phyloP scores from a whole-genome alignment of 164 flowering plant species.

The Magnolia kwangsiensis region DNA sequence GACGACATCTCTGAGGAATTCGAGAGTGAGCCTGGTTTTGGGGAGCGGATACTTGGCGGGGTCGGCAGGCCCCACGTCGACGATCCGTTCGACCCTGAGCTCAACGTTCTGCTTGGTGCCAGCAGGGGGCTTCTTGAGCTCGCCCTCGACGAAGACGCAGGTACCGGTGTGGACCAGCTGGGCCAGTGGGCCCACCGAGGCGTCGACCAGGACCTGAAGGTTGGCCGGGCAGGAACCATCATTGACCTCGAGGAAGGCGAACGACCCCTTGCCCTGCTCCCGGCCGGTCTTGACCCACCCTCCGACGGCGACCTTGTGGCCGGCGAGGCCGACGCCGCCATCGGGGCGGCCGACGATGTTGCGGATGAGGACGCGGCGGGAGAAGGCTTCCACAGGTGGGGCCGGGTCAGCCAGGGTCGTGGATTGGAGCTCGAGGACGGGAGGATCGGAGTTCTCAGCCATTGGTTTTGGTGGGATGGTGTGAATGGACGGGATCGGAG shows the following conservation, averaged over 20 bases:
- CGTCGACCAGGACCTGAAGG: slow-evolving; percentile 79
- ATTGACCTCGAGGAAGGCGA: slow-evolving; percentile 81
- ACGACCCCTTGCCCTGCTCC: slow-evolving; percentile 75
- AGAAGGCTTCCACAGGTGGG: slow-evolving; percentile 20
- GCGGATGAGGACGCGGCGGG: slow-evolving; percentile 62
- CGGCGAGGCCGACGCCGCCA: slow-evolving; percentile 68
- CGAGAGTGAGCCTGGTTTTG: slow-evolving; percentile 73
- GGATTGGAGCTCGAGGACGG: background rate
- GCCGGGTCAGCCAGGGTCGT: background rate
- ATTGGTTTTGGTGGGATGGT: background rate
- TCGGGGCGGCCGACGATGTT: slow-evolving; percentile 35
- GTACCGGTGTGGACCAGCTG: slow-evolving; percentile 76
- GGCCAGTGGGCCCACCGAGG: slow-evolving; percentile 31
- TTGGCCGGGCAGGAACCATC: slow-evolving; percentile 88
- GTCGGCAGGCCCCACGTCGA: slow-evolving; percentile 67
- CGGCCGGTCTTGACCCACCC: slow-evolving; percentile 97
- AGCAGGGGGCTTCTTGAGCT: slow-evolving; percentile 67
- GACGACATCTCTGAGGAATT: slow-evolving; percentile 65
- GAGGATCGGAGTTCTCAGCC: background rate
- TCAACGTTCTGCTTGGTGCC: slow-evolving; percentile 83
- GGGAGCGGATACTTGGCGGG: slow-evolving; percentile 80
- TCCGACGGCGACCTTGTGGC: slow-evolving; percentile 51
- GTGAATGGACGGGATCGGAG: background rate
- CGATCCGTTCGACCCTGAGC: slow-evolving; percentile 55
- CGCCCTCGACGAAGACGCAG: slow-evolving; percentile 63